These are phyloP conservation scores for Flueggea neowawraea DNA, from an alignment of 441 rosid genomes.

Conservation along the genomic window DNA sequence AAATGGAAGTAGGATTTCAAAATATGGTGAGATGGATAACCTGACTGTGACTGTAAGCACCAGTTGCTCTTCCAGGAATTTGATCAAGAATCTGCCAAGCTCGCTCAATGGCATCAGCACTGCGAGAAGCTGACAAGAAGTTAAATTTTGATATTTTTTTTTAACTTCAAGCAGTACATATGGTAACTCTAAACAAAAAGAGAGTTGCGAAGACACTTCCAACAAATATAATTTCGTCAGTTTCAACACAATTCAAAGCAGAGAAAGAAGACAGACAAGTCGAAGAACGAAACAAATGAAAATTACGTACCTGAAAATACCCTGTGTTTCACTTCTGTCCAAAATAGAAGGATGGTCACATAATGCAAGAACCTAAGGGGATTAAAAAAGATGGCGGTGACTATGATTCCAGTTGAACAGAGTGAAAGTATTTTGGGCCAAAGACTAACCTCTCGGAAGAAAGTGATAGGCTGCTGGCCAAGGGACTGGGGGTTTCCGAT, in stretches of 20 bases:
- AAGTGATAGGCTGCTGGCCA: conserved; percentile 90
- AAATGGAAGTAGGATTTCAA: conserved; percentile 1
- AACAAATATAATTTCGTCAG: too few species aligned
- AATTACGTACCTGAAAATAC: conserved; percentile 89
- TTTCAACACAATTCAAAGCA: too few species aligned
- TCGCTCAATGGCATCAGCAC: conserved; percentile 82
- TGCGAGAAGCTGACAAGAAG: conserved; percentile 22
- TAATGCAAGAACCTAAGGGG: conserved; percentile 80
- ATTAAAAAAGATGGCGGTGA: conserved; percentile 10
- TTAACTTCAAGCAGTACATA: too few species aligned
- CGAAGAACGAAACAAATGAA: not conserved
- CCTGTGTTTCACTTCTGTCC: conserved; percentile 88
- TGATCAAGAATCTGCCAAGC: conserved; percentile 93
- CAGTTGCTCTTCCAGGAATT: conserved; percentile 95
- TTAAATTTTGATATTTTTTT: not conserved
- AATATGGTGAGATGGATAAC: conserved; percentile 31
- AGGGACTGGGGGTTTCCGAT: conserved; percentile 99
- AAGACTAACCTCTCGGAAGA: conserved; percentile 79
- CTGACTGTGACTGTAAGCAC: conserved; percentile 99
- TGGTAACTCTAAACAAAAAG: too few species aligned
- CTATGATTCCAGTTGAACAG: not conserved
- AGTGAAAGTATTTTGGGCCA: too few species aligned
- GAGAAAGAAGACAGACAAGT: not conserved
- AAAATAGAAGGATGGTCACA: conserved; percentile 83
- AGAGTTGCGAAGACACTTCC: too few species aligned